Percentiles rank a stretch among this genome's conserved stretches.
phyloP scores from a whole-genome alignment of 2,329 filamentous ascomycete species.

The Fusarium keratoplasticum region DNA sequence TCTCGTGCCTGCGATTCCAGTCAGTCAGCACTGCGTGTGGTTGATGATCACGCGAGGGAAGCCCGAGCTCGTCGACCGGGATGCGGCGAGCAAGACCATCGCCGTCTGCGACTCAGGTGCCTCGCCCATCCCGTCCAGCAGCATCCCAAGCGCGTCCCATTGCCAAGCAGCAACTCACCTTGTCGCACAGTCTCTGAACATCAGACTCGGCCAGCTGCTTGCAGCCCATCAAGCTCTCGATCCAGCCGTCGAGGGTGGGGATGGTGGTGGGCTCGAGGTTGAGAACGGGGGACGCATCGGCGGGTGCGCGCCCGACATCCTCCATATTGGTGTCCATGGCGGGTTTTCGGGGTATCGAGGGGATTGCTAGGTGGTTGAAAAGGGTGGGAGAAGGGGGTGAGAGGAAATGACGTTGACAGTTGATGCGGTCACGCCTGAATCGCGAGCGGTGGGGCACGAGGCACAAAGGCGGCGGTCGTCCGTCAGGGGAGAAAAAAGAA shows the following conservation, averaged over 20 bases:
- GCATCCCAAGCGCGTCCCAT: not conserved
- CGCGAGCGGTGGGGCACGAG: constrained; percentile 47
- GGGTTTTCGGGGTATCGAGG: constrained; percentile 33
- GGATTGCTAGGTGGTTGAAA: constrained; percentile 28
- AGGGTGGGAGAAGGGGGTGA: constrained; percentile 9
- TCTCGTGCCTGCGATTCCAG: constrained; percentile 78
- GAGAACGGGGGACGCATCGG: constrained; percentile 77
- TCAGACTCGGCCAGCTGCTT: constrained; percentile 97
- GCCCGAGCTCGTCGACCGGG: constrained; percentile 20
- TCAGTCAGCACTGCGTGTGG: constrained; percentile 52
- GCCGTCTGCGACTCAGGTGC: not conserved
- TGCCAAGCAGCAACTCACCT: constrained; percentile 67
- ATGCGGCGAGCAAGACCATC: constrained; percentile 15
- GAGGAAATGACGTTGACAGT: constrained; percentile 44
- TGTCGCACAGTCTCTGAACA: constrained; percentile 96
- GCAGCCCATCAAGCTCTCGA: constrained; percentile 97
- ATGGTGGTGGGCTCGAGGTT: constrained; percentile 85
- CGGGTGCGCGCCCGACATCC: constrained; percentile 89
- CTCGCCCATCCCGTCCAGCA: not conserved
- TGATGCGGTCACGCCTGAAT: constrained; percentile 48
- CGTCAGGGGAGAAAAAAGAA: constrained; percentile 37
- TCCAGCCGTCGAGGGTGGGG: constrained; percentile 96
- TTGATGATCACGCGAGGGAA: constrained; percentile 47
- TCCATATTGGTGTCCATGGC: constrained; percentile 99
- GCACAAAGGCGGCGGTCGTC: constrained; percentile 44